Percentiles rank a stretch among this genome's conserved stretches.
Evolutionary conservation across 352 stramenopile genomes (phyloP).

Genomic region (Phytophthora pseudosyringae): DNA sequence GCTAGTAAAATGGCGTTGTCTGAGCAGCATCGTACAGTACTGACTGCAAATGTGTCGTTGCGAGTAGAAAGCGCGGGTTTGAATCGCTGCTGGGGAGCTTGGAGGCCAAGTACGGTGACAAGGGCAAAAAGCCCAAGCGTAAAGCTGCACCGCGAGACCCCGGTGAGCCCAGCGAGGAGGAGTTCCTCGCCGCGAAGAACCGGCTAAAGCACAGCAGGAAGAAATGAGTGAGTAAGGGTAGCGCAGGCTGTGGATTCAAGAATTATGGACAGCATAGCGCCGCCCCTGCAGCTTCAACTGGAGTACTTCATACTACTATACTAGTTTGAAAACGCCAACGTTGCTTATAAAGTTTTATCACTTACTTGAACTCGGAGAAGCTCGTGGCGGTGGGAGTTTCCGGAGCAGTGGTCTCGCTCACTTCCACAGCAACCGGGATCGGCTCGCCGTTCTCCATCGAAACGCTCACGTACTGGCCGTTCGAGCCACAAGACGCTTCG

Average conservation of each 20-base stretch:
- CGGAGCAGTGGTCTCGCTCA: slow-evolving; percentile 28
- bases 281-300: slow-evolving; percentile 23
- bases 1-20: background rate
- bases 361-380: slow-evolving; percentile 34
- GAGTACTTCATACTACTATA: slow-evolving; percentile 17
- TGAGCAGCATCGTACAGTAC: slow-evolving; percentile 1
- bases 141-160: slow-evolving; percentile 19
- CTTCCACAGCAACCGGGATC: slow-evolving; percentile 34
- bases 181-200: slow-evolving; percentile 64
- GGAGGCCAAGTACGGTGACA: slow-evolving; percentile 67
- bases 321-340: slow-evolving; percentile 1
- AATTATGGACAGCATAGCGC: slow-evolving; percentile 12
- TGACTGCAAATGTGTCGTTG: slow-evolving; percentile 17
- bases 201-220: slow-evolving; percentile 54
- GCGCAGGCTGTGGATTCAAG: background rate
- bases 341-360: slow-evolving; percentile 4
- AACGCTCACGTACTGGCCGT: slow-evolving; percentile 28
- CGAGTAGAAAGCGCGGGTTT: slow-evolving; percentile 59
- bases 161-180: slow-evolving; percentile 63
- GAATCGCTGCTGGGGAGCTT: slow-evolving; percentile 63
- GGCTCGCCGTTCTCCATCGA: slow-evolving; percentile 28
- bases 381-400: slow-evolving; percentile 34
- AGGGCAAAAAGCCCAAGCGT: slow-evolving; percentile 52
- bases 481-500: slow-evolving; percentile 19
- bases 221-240: slow-evolving; percentile 22